phyloP scores from a whole-genome alignment of 176 grass and related monocot genomes.

The Avena sativa region DNA sequence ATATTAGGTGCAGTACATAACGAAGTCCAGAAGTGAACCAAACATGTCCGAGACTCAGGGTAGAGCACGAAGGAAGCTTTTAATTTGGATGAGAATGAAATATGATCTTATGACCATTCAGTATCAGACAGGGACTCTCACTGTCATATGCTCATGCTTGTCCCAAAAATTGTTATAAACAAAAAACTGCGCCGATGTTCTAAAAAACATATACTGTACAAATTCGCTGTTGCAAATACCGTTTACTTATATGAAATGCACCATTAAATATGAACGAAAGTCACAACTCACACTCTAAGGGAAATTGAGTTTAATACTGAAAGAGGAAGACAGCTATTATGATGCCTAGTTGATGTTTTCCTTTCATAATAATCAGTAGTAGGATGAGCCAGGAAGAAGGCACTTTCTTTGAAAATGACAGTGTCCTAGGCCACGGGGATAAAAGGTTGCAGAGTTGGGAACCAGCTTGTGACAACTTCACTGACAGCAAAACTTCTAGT shows the following conservation, averaged over 20 bases:
- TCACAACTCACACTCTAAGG: slow-evolving; percentile 13
- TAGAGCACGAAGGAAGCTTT: not conserved
- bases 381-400: not conserved
- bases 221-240: not conserved
- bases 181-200: not conserved
- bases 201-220: not conserved
- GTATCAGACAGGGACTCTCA: not conserved
- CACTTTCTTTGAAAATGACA: slow-evolving; percentile 26
- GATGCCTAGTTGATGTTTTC: slow-evolving; percentile 5
- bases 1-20: not conserved
- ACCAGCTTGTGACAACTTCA: not conserved
- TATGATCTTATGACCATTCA: not conserved
- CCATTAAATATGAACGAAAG: not conserved
- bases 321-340: slow-evolving; percentile 7
- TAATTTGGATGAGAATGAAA: not conserved
- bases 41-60: not conserved
- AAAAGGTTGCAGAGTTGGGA: slow-evolving; percentile 24
- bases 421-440: not conserved
- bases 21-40: not conserved
- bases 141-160: not conserved
- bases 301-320: not conserved
- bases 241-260: slow-evolving; percentile 4
- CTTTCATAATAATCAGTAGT: slow-evolving; percentile 40
- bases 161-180: not conserved
- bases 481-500: not conserved